A percentile compares a stretch with the other conserved stretches of the same genome.
Evolutionary conservation across 768 basidiomycete genomes (phyloP).

Genomic region (Leccinellum rugosiceps): DNA sequence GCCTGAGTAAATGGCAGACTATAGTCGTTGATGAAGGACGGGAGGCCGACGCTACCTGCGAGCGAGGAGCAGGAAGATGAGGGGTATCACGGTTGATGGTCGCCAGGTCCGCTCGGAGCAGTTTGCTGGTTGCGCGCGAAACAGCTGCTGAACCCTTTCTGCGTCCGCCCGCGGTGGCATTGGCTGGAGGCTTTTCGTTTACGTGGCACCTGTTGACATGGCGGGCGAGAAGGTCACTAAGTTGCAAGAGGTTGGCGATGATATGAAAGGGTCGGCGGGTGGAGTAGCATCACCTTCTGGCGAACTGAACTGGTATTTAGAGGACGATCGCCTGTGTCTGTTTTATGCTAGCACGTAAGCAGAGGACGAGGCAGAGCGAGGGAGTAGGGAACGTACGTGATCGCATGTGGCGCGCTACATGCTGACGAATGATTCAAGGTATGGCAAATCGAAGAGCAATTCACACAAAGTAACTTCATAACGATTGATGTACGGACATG

Average conservation of each 20-base stretch:
- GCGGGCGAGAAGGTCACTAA: constrained; percentile 77
- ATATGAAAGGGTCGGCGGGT: neutral
- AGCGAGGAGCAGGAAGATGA: constrained; percentile 27
- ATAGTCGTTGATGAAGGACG: constrained; percentile 40
- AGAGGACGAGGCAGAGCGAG: constrained; percentile 19
- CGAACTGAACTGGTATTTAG: constrained; percentile 86
- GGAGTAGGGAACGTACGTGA: constrained; percentile 59
- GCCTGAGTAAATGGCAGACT: constrained; percentile 19
- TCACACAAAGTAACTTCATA: no score
- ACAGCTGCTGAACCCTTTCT: constrained; percentile 66
- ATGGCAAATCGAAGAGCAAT: no score
- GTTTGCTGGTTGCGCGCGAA: constrained; percentile 74
- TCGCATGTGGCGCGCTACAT: constrained; percentile 88
- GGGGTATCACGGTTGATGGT: constrained; percentile 38
- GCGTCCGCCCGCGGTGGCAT: constrained; percentile 37
- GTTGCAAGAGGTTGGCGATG: constrained; percentile 2
- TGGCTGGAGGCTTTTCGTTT: constrained; percentile 53
- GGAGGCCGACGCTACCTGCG: constrained; percentile 14
- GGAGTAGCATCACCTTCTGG: constrained; percentile 57
- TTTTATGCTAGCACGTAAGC: neutral
- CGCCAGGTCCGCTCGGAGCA: constrained; percentile 73
- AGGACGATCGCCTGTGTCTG: constrained; percentile 90
- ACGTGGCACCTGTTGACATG: constrained; percentile 89
- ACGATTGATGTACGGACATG: no score
- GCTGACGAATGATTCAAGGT: no score